Evolutionary conservation across 805 yeast genomes (phyloP).

Genomic region (Wickerhamomyces strasburgensis): DNA sequence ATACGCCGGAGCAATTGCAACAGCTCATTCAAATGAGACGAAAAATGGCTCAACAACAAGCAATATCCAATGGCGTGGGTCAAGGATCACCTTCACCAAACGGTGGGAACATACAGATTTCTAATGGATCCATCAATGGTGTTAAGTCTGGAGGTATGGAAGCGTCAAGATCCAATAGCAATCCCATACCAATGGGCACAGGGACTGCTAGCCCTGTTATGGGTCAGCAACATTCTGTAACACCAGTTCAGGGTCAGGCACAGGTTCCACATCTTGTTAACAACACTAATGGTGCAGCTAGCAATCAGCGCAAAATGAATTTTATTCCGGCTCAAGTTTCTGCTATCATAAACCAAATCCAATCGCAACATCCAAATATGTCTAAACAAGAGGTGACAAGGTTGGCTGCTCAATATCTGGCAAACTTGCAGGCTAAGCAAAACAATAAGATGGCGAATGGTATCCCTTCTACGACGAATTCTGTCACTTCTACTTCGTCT

Average conservation of each 20-base stretch:
- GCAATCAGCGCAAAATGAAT: constrained; percentile 14
- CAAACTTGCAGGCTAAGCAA: constrained; percentile 41
- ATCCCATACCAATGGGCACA: constrained; percentile 13
- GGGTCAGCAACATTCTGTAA: constrained; percentile 1
- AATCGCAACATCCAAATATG: constrained; percentile 58
- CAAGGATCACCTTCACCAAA: constrained; percentile 15
- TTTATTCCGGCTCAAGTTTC: constrained; percentile 62
- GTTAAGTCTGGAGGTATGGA: background rate
- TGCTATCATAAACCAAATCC: constrained; percentile 59
- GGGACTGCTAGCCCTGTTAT: constrained; percentile 11
- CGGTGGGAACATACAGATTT: constrained; percentile 6
- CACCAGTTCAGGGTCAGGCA: constrained; percentile 6
- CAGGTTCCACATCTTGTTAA: background rate
- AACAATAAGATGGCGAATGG: constrained; percentile 21
- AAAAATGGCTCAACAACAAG: constrained; percentile 16
- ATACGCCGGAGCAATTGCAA: constrained; percentile 57
- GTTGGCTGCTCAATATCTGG: constrained; percentile 59
- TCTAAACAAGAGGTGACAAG: constrained; percentile 61
- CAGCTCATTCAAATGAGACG: constrained; percentile 42
- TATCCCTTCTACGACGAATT: background rate
- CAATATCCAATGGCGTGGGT: constrained; percentile 13
- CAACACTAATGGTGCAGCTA: background rate
- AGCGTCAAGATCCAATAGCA: constrained; percentile 20
- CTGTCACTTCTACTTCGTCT: constrained; percentile 1
- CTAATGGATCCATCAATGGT: background rate